Percentiles rank a stretch among this genome's conserved stretches.
Conservation (phyloP, 2,329 filamentous ascomycete species). For the Fusarium nodosum region DNA sequence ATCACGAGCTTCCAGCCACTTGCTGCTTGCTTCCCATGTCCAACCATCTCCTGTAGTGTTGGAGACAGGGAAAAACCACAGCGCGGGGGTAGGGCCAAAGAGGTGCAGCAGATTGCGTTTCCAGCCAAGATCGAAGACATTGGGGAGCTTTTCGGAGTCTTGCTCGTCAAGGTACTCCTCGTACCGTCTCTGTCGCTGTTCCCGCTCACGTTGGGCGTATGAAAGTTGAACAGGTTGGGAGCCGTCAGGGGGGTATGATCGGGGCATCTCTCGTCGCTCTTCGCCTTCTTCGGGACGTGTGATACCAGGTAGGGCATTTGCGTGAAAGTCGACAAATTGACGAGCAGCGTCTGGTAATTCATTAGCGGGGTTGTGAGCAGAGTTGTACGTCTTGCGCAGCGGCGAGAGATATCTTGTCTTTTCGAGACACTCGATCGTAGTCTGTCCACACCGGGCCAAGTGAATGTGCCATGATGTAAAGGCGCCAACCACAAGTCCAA, state of each 20-base stretch:
- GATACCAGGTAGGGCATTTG: constrained; percentile 83
- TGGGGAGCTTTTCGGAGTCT: constrained; percentile 88
- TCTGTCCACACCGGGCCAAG: constrained; percentile 82
- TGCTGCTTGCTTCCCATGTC: constrained; percentile 88
- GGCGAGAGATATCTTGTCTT: constrained; percentile 94
- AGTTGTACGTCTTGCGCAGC: constrained; percentile 76
- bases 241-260: constrained; percentile 51
- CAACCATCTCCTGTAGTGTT: constrained; percentile 94
- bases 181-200: constrained; percentile 68
- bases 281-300: constrained; percentile 87
- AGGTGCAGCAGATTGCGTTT: constrained; percentile 83
- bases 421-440: constrained; percentile 95
- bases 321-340: constrained; percentile 83
- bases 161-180: constrained; percentile 88
- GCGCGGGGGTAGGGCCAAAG: constrained; percentile 77
- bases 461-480: constrained; percentile 95
- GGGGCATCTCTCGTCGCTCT: constrained; percentile 57
- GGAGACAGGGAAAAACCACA: constrained; percentile 85
- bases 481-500: constrained; percentile 87
- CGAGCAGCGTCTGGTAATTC: constrained; percentile 70
- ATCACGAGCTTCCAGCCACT: constrained; percentile 81
- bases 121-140: constrained; percentile 93
- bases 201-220: constrained; percentile 68
- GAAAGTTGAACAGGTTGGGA: constrained; percentile 61
- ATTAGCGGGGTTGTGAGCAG: constrained; percentile 68